A percentile compares a stretch with the other conserved stretches of the same genome.
Conservation (phyloP, 2,329 filamentous ascomycete genomes). For the Aspergillus flavus region DNA sequence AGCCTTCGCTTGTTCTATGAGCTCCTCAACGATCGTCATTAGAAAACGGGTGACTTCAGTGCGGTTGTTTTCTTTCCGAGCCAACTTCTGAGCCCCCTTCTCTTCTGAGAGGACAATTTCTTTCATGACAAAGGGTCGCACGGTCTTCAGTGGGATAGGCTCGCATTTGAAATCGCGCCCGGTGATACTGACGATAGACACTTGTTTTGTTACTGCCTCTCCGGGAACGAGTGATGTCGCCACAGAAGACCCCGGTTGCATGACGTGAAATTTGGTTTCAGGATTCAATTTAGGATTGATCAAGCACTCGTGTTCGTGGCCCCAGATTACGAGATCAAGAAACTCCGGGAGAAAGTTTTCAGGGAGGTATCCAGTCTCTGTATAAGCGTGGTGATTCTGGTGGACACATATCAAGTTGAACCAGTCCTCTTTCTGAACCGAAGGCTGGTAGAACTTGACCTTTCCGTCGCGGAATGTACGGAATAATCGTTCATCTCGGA, state of each 20-base stretch:
- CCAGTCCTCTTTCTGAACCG: constrained; percentile 80
- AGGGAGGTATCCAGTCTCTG: constrained; percentile 88
- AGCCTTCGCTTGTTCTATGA: constrained; percentile 81
- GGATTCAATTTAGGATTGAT: constrained; percentile 83
- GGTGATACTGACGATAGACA: constrained; percentile 80
- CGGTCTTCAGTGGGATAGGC: constrained; percentile 80
- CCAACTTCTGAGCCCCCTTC: constrained; percentile 73
- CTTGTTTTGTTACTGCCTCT: constrained; percentile 88
- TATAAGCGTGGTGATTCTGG: constrained; percentile 93
- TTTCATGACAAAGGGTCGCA: constrained; percentile 85
- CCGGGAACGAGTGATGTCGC: constrained; percentile 89
- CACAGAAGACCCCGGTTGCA: constrained; percentile 95
- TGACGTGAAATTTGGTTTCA: constrained; percentile 89
- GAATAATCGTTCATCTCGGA: constrained; percentile 91
- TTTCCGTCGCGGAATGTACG: constrained; percentile 90
- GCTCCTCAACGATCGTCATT: constrained; percentile 75
- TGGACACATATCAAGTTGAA: constrained; percentile 96
- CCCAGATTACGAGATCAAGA: constrained; percentile 91
- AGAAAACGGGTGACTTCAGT: constrained; percentile 77
- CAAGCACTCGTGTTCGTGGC: constrained; percentile 94
- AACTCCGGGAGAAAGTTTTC: constrained; percentile 92
- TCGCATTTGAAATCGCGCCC: constrained; percentile 80
- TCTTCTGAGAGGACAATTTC: constrained; percentile 80
- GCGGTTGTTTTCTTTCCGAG: constrained; percentile 80
- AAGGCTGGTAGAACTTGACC: constrained; percentile 89